Evolutionary conservation across 495 filamentous ascomycete species (phyloP).

Genomic region (Articulospora tetracladia): DNA sequence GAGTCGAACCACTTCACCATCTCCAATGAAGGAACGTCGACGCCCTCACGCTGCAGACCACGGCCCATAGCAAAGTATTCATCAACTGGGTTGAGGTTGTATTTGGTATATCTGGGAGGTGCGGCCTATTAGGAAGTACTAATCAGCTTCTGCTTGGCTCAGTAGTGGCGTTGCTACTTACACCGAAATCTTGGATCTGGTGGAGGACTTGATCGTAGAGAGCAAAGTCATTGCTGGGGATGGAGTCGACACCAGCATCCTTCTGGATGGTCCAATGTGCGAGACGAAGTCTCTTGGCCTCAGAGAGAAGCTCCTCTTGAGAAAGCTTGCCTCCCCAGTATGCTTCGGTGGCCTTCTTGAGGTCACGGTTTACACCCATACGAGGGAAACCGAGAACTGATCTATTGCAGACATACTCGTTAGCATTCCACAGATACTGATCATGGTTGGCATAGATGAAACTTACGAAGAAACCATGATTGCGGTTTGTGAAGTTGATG

Average conservation of each 20-base stretch:
- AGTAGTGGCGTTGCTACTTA: constrained; percentile 40
- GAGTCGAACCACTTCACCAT: constrained; percentile 99
- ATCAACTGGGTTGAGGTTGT: constrained; percentile 81
- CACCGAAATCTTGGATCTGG: constrained; percentile 98
- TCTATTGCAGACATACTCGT: constrained; percentile 32
- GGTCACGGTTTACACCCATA: constrained; percentile 96
- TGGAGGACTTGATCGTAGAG: constrained; percentile 98
- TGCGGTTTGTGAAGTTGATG: constrained; percentile 23
- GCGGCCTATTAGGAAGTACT: constrained; percentile 54
- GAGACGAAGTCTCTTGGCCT: constrained; percentile 92
- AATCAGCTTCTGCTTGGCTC: constrained; percentile 16
- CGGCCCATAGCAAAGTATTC: constrained; percentile 99
- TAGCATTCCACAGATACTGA: constrained; percentile 18
- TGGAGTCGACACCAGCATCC: constrained; percentile 91
- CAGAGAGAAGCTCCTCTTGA: constrained; percentile 77
- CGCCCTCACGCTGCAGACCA: constrained; percentile 87
- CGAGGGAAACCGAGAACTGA: constrained; percentile 82
- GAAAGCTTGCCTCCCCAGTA: constrained; percentile 95
- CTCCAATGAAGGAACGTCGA: constrained; percentile 93
- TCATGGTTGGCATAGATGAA: neutral
- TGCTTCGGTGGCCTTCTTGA: constrained; percentile 99
- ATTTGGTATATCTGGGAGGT: constrained; percentile 84
- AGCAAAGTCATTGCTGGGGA: constrained; percentile 99
- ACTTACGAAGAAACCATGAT: constrained; percentile 80
- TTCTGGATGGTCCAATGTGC: constrained; percentile 99